These are phyloP conservation scores for Lumnitzera littorea DNA, from an alignment of 345 rosid species.

Conservation along the genomic window DNA sequence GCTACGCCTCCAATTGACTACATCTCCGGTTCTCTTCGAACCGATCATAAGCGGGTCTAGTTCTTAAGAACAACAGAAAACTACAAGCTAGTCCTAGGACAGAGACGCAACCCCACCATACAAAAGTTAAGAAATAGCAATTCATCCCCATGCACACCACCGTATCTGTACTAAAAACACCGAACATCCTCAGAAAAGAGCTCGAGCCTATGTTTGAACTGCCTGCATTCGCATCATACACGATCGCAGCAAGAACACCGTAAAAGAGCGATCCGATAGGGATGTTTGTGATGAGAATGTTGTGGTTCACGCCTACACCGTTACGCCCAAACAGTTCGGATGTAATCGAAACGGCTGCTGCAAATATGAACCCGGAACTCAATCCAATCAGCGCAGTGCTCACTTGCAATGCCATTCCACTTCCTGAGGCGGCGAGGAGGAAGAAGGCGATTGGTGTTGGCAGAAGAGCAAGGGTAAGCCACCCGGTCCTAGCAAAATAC, in stretches of 20 bases:
- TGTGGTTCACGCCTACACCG: conserved; percentile 90
- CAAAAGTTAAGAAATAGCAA: conserved; percentile 70
- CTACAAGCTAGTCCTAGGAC: conserved; percentile 54
- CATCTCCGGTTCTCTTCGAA: conserved; percentile 47
- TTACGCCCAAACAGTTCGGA: conserved; percentile 92
- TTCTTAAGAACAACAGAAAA: conserved; percentile 57
- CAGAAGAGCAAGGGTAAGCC: conserved; percentile 69
- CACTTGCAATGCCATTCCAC: conserved; percentile 33
- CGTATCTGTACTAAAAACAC: conserved; percentile 21
- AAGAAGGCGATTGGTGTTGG: conserved; percentile 86
- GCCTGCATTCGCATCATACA: conserved; percentile 53
- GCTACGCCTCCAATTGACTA: conserved; percentile 3
- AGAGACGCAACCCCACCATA: conserved; percentile 83
- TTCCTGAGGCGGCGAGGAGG: conserved; percentile 54
- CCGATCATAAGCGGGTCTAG: conserved; percentile 67
- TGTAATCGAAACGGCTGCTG: conserved; percentile 90
- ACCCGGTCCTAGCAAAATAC: conserved; percentile 90
- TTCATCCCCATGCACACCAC: conserved; percentile 65
- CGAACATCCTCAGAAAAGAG: not conserved
- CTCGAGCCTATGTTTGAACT: conserved; percentile 6
- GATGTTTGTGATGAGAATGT: conserved; percentile 86
- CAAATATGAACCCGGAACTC: conserved; percentile 93
- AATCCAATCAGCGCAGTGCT: conserved; percentile 70
- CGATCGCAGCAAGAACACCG: conserved; percentile 76
- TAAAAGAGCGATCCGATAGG: conserved; percentile 81